phyloP scores from a whole-genome alignment of 768 basidiomycete species.

The Termitomyces sp. region DNA sequence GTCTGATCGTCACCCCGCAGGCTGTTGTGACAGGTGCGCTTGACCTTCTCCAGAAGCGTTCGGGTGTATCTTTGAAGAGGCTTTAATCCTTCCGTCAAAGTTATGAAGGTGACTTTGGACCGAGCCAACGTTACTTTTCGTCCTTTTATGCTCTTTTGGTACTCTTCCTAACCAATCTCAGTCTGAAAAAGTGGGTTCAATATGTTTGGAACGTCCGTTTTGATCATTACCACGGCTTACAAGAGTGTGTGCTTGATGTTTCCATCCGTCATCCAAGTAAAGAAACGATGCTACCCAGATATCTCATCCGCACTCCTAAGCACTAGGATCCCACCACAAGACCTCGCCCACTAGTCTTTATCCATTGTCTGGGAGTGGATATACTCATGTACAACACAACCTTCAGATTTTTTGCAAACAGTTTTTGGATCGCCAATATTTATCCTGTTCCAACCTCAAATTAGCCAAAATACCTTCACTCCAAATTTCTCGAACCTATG shows the following conservation, averaged over 20 bases:
- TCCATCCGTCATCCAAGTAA: not conserved
- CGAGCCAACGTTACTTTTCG: conserved; percentile 62
- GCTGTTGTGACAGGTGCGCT: conserved; percentile 56
- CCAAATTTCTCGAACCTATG: conserved; percentile 66
- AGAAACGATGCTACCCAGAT: conserved; percentile 35
- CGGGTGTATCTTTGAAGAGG: conserved; percentile 63
- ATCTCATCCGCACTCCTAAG: conserved; percentile 66
- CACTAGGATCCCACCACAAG: conserved; percentile 56
- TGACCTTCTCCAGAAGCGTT: conserved; percentile 61
- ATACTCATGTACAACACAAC: conserved; percentile 63
- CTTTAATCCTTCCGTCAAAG: conserved; percentile 41
- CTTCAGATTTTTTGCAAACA: conserved; percentile 51
- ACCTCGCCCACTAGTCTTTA: conserved; percentile 70
- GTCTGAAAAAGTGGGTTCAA: conserved; percentile 40
- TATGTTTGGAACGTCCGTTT: conserved; percentile 36
- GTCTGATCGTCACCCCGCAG: conserved; percentile 40
- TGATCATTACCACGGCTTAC: conserved; percentile 53
- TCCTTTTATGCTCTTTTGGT: conserved; percentile 59
- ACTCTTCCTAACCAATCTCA: conserved; percentile 43
- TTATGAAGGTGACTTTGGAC: conserved; percentile 76
- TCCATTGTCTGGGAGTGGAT: conserved; percentile 89
- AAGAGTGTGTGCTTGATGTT: conserved; percentile 46
- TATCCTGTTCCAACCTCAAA: conserved; percentile 74
- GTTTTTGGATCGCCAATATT: conserved; percentile 65
- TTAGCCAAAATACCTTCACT: conserved; percentile 81